phyloP scores from a whole-genome alignment of 1,284 basidiomycete species.

The Apiotrichum siamense region DNA sequence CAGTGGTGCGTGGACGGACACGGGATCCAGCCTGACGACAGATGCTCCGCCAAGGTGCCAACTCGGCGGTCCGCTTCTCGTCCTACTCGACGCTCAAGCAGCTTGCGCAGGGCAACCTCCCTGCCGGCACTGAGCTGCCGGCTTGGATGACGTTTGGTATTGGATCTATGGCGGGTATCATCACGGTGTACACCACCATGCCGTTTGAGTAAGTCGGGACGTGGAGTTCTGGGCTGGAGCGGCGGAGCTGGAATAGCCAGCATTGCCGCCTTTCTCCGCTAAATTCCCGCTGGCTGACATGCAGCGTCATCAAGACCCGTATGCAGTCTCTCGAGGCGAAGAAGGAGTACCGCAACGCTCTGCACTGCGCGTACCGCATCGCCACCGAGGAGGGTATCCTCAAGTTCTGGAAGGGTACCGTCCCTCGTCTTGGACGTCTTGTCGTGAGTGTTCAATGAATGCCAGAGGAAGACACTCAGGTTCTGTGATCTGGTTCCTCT shows the following conservation, averaged over 20 bases:
- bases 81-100: constrained; percentile 91
- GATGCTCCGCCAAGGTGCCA: constrained; percentile 97
- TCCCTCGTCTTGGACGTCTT: constrained; percentile 74
- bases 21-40: constrained; percentile 36
- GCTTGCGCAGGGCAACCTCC: constrained; percentile 74
- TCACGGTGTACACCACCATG: constrained; percentile 87
- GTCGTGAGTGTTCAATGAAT: constrained; percentile 59
- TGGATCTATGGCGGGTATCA: constrained; percentile 84
- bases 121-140: constrained; percentile 78
- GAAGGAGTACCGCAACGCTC: constrained; percentile 78
- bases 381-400: constrained; percentile 80
- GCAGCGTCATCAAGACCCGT: constrained; percentile 89
- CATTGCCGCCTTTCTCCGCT: background rate
- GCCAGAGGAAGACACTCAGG: background rate
- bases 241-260: background rate
- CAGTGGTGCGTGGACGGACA: constrained; percentile 64
- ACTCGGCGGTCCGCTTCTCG: constrained; percentile 94
- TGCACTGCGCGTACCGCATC: constrained; percentile 89
- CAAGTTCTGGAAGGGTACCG: constrained; percentile 94
- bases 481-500: too few relatives aligned
- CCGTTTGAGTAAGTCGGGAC: constrained; percentile 70
- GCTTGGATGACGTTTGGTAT: constrained; percentile 88
- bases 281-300: background rate
- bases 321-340: constrained; percentile 90
- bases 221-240: too few relatives aligned